Evolutionary conservation across 1,284 basidiomycete species (phyloP).

Genomic region (Hypsizygus ulmarius): DNA sequence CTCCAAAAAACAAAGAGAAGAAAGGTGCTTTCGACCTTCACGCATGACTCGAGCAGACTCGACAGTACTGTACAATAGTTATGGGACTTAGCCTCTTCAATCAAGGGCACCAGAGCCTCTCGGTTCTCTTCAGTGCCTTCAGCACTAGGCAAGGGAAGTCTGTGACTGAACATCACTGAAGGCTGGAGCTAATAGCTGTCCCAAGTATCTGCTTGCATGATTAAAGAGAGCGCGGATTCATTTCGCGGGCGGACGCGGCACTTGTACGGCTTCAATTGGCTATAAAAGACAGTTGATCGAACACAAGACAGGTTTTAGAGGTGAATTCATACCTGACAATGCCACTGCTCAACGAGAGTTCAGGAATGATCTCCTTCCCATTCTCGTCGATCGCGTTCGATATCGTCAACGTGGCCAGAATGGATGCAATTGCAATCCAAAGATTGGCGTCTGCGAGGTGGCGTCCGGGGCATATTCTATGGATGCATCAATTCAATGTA

Average conservation of each 20-base stretch:
- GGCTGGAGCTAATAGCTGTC: background rate
- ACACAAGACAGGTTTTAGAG: background rate
- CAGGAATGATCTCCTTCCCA: constrained; percentile 13
- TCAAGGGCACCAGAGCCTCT: background rate
- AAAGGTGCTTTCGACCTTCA: too few relatives aligned
- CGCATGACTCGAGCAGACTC: too few relatives aligned
- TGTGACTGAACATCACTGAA: background rate
- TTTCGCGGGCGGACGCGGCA: constrained; percentile 11
- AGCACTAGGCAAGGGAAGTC: background rate
- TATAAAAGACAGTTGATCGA: background rate
- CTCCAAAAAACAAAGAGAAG: too few relatives aligned
- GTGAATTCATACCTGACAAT: constrained; percentile 9
- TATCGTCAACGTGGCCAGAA: constrained; percentile 17
- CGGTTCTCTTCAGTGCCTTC: background rate
- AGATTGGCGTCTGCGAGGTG: constrained; percentile 17
- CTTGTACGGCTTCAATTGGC: constrained; percentile 8
- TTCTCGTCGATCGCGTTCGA: constrained; percentile 7
- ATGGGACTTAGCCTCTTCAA: too few relatives aligned
- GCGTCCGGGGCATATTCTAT: constrained; percentile 20
- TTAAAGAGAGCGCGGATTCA: constrained; percentile 5
- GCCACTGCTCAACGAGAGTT: constrained; percentile 2
- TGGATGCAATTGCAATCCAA: constrained; percentile 20
- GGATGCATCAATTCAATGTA: too few relatives aligned
- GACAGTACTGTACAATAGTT: too few relatives aligned
- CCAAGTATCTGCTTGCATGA: constrained; percentile 6